Base-by-base conservation (phyloP, 306 rosid genomes). In the Chamaecrista fasciculata region DNA sequence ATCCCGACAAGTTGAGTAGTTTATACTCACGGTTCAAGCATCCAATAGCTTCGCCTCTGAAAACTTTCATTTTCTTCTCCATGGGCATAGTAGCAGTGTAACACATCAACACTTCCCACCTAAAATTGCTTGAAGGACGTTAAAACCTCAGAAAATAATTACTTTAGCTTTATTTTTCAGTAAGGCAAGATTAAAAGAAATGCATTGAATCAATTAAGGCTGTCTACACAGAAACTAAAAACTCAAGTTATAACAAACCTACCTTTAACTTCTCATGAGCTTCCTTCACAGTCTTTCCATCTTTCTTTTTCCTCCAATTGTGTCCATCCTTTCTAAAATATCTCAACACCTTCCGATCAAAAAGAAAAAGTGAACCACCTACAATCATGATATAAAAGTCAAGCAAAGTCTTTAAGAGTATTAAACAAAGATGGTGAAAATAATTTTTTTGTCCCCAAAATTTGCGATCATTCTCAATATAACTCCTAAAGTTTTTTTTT, bases 201-300 rank as follows among this genome's bases (percentile, higher is more conserved):
- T 26, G 8, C 33, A 3, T 42, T 16, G 26, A 36, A 44, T 44
- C 59, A 24, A 44, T 70, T 66, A 69, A 61, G 23, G 28, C 23
- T 26, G 50, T 25, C 26, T 66, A 39, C 39, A 33, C 46, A 46
- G 25, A 62, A 67, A 66, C 55, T 40, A 31, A 28, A 82, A 24
- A 36, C 49, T 21, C 62, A 51, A 72, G 58, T 4, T 34, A 73
- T 66, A 66, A 23, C 66, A 72, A 72, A 62, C 76, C 79, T 63
- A 88, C 97, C 95, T 91, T 91, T 77, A 91, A 80, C 79, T 91
- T 91, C 82, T 91, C 97, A 80, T 91, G 97, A 80, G 97, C 97
- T 84, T 91, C 97, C 82, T 75, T 91, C 69, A 91, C 96, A 23
- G 96, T 91, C 80, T 91, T 91, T 23, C 97, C 97, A 77, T 91